Conservation (phyloP, 2,329 filamentous ascomycete species). For the Fusarium chuoi region DNA sequence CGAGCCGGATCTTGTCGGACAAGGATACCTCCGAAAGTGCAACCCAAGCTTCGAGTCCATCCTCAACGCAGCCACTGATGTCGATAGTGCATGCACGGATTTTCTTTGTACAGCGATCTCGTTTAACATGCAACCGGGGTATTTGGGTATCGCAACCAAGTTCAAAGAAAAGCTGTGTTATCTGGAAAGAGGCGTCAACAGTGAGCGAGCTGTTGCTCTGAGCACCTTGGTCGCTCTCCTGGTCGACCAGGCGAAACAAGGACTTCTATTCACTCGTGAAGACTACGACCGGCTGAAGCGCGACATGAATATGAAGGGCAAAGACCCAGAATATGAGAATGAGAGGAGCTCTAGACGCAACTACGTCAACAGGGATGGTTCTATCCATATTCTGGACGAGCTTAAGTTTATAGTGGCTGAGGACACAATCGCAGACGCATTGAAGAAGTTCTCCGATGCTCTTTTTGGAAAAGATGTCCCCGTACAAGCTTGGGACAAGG, state of each 20-base stretch:
- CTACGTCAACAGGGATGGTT: conserved; percentile 32
- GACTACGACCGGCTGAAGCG: conserved; percentile 18
- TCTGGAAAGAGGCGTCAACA: conserved; percentile 60
- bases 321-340: conserved; percentile 58
- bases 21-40: conserved; percentile 61
- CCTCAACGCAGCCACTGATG: conserved; percentile 39
- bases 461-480: conserved; percentile 25
- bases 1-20: conserved; percentile 55
- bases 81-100: conserved; percentile 48
- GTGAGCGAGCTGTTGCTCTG: conserved; percentile 57
- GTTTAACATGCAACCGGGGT: conserved; percentile 66
- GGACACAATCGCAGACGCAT: conserved; percentile 51
- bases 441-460: conserved; percentile 47
- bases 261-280: conserved; percentile 57
- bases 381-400: conserved; percentile 68
- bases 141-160: conserved; percentile 72
- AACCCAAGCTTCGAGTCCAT: conserved; percentile 59
- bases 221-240: conserved; percentile 64
- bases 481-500: conserved; percentile 49
- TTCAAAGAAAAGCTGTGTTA: conserved; percentile 74
- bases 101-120: conserved; percentile 65
- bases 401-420: conserved; percentile 67
- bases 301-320: conserved; percentile 39
- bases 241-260: conserved; percentile 68
- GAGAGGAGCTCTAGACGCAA: conserved; percentile 43